These are phyloP conservation scores for Penicillium sp. DNA, from an alignment of 2,329 filamentous ascomycete genomes.

Conservation along the genomic window DNA sequence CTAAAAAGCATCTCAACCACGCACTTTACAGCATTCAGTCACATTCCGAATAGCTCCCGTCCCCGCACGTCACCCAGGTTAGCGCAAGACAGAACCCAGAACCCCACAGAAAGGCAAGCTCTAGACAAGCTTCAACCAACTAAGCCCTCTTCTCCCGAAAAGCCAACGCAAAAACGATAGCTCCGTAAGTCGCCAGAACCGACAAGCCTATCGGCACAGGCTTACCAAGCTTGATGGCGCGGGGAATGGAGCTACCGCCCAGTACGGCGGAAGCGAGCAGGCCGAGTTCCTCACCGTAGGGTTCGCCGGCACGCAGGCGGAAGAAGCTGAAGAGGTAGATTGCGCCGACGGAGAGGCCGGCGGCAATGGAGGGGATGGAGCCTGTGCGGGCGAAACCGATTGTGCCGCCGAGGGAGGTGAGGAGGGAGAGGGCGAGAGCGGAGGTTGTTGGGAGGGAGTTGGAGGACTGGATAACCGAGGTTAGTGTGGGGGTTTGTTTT, in stretches of 20 bases:
- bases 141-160: slow-evolving; percentile 47
- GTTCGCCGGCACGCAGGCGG: slow-evolving; percentile 72
- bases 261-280: slow-evolving; percentile 85
- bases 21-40: no score
- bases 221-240: slow-evolving; percentile 80
- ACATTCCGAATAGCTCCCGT: no score
- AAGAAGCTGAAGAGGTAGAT: slow-evolving; percentile 80
- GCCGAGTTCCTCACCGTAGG: slow-evolving; percentile 87
- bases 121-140: no score
- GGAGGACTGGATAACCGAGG: background rate
- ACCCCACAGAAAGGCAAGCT: no score
- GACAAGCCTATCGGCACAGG: slow-evolving; percentile 81
- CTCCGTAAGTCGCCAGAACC: slow-evolving; percentile 75
- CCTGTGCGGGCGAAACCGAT: slow-evolving; percentile 84
- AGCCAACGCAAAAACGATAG: slow-evolving; percentile 78
- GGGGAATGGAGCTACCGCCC: slow-evolving; percentile 80
- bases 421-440: slow-evolving; percentile 75
- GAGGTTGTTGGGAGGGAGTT: slow-evolving; percentile 52
- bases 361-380: slow-evolving; percentile 83
- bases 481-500: no score
- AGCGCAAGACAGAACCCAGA: no score
- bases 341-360: slow-evolving; percentile 79
- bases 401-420: slow-evolving; percentile 86
- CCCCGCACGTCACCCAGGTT: no score
- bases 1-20: no score